Evolutionary conservation across 495 filamentous ascomycete genomes (phyloP), one percentile per base, ranked within the genome.

Genomic region (Penicillium waksmanii): DNA sequence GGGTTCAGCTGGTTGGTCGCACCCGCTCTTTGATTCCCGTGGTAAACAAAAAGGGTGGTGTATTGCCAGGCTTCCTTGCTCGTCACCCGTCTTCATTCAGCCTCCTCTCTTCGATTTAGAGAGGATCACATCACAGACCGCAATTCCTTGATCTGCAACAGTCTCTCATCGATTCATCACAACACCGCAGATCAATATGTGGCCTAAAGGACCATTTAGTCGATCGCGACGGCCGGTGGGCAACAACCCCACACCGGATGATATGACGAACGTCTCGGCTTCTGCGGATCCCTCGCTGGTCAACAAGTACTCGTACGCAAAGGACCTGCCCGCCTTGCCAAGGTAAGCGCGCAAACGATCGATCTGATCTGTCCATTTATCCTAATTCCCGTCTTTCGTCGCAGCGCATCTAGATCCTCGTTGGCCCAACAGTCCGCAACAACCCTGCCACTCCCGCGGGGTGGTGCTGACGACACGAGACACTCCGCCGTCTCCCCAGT

Each of bases 401-500:
- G 7, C 11, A 42, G 34, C 27, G 23, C 33, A 2, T 38, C 56
- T 8, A 40, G 15, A 13, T 18, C 35, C 27, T 34, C 23, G 12
- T 31, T 49, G 38, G 42, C 47, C 19, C 47, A 52, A 15, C 46
- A 27, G 17, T 34, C 31, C 18, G 34, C 19, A 17, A 10, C 19
- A 23, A 10, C 34, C 38, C 17, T 27, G 31, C n/a, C 46, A 9
- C 23, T n/a, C 9, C 2, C 15, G 13, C 31, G 23, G 21, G 12
- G 27, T 35, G 56, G n/a, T 35, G 12, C 40, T 19, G 36, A 17
- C 12, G 35, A 54, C 13, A 53, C 55, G 18, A 55, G 56, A 63
- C 43, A 66, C 44, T 62, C 69, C n/a, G 67, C 65, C 5, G 74
- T 84, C 35, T 85, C 82, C 4, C 79, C 82, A n/a, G 75, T 74